A percentile compares a stretch with the other conserved stretches of the same genome.
These are phyloP conservation scores for Chalciporus pseudorubinellus DNA, from an alignment of 768 basidiomycete species.

Conservation along the genomic window DNA sequence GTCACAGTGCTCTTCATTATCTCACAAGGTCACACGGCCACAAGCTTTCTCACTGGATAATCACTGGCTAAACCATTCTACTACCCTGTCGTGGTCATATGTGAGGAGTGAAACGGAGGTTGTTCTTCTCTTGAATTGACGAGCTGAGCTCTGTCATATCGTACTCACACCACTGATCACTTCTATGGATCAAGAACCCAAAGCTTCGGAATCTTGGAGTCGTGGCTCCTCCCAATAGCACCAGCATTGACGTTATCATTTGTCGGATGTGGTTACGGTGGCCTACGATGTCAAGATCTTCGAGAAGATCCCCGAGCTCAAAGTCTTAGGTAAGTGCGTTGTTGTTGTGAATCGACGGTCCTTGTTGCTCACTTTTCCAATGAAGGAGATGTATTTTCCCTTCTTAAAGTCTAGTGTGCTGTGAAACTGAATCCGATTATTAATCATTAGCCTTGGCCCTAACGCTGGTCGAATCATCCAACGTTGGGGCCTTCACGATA, in stretches of 20 bases:
- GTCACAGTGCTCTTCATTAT: background rate
- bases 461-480: conserved; percentile 24
- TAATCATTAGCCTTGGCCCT: conserved; percentile 13
- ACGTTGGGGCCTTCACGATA: conserved; percentile 23
- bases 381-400: conserved; percentile 15
- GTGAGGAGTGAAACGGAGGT: background rate
- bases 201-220: background rate
- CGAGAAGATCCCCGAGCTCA: conserved; percentile 19
- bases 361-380: conserved; percentile 9
- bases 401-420: background rate
- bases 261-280: conserved; percentile 27
- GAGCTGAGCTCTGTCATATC: background rate
- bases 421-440: background rate
- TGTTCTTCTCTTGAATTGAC: background rate
- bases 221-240: conserved; percentile 5
- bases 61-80: background rate
- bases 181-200: background rate
- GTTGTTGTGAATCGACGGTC: background rate
- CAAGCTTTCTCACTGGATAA: background rate
- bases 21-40: background rate
- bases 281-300: conserved; percentile 23
- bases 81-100: background rate
- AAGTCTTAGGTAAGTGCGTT: conserved; percentile 12
- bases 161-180: background rate
- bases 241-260: conserved; percentile 11